Evolutionary conservation across 257 asterid genomes (phyloP).

Genomic region (Cynanchum wilfordii): DNA sequence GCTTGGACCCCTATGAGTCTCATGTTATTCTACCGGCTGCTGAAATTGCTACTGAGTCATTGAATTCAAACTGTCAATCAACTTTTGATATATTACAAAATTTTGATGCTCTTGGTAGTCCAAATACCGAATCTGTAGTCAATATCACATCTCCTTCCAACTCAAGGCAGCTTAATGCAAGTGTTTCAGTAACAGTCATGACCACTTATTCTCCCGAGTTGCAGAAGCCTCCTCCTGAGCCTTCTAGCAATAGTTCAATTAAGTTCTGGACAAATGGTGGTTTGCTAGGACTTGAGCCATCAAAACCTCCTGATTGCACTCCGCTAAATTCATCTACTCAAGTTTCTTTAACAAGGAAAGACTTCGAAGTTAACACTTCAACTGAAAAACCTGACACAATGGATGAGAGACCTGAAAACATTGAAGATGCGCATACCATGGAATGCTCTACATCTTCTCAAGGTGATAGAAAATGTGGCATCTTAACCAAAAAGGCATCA

Average conservation of each 20-base stretch:
- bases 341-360: constrained; percentile 26
- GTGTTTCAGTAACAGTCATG: constrained; percentile 27
- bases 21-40: constrained; percentile 34
- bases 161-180: constrained; percentile 24
- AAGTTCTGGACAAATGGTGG: constrained; percentile 97
- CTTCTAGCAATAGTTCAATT: constrained; percentile 41
- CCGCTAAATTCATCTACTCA: constrained; percentile 29
- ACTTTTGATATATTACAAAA: constrained; percentile 31
- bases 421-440: constrained; percentile 22
- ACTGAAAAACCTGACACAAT: constrained; percentile 26
- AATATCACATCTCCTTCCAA: constrained; percentile 25
- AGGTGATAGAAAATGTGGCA: constrained; percentile 41
- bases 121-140: constrained; percentile 34
- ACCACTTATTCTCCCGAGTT: constrained; percentile 30
- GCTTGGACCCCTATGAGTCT: constrained; percentile 26
- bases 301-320: constrained; percentile 86
- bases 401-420: constrained; percentile 26
- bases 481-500: constrained; percentile 45
- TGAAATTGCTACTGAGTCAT: constrained; percentile 31
- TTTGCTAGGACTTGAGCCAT: constrained; percentile 91
- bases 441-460: constrained; percentile 34
- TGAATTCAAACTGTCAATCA: constrained; percentile 22
- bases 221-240: constrained; percentile 46
- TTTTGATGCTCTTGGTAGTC: constrained; percentile 23
- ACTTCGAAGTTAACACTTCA: constrained; percentile 24